Percentiles rank a stretch among this genome's conserved stretches.
phyloP scores from a whole-genome alignment of 805 yeast genomes.

The fission yeast (Schizosaccharomyces pombe) region ASM294v3 CU329670.1:1743001-1743500 shows the following conservation, averaged over 20 bases:
- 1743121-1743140: constrained; percentile 13
- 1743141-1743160: background rate
- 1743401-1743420: background rate
- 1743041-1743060: constrained; percentile 43
- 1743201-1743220: no score
- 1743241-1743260: background rate
- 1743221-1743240: background rate
- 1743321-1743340: constrained; percentile 38
- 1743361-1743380: constrained; percentile 23
- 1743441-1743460: constrained; percentile 34
- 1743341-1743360: constrained; percentile 36
- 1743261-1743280: background rate
- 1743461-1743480: constrained; percentile 50
- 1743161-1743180: no score
- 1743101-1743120: constrained; percentile 60
- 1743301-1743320: constrained; percentile 65
- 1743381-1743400: background rate
- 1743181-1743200: no score
- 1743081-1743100: constrained; percentile 47
- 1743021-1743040: constrained; percentile 43
- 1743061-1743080: constrained; percentile 37
- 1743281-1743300: constrained; percentile 21
- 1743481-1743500: constrained; percentile 31
- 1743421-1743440: constrained; percentile 44
- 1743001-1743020: constrained; percentile 49